These are phyloP conservation scores for Komagataella pseudopastoris DNA, from an alignment of 805 yeast species.

Conservation along the genomic window DNA sequence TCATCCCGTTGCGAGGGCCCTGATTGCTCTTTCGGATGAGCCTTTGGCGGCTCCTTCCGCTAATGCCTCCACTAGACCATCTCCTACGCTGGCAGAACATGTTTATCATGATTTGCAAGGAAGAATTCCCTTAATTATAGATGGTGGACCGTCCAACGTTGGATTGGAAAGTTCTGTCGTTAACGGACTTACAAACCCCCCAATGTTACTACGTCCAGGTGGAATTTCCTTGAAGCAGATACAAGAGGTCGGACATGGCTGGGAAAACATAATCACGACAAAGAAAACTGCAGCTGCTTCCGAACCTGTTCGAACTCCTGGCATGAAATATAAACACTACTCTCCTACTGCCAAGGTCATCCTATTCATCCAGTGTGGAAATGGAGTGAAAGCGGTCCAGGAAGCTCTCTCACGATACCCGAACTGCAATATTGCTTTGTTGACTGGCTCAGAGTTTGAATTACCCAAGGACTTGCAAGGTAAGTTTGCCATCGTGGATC, in stretches of 20 bases:
- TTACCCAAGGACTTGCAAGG: slow-evolving; percentile 6
- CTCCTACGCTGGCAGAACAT: slow-evolving; percentile 83
- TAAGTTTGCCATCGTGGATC: slow-evolving; percentile 15
- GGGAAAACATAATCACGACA: slow-evolving; percentile 55
- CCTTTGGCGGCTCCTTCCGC: slow-evolving; percentile 98
- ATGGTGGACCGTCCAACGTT: slow-evolving; percentile 80
- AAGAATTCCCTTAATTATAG: slow-evolving; percentile 70
- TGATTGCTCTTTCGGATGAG: slow-evolving; percentile 69
- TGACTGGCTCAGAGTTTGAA: slow-evolving; percentile 27
- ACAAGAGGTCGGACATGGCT: slow-evolving; percentile 35
- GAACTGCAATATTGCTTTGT: slow-evolving; percentile 31
- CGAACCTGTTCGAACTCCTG: slow-evolving; percentile 84
- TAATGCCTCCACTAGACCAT: slow-evolving; percentile 89
- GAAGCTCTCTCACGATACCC: slow-evolving; percentile 2
- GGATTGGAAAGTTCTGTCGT: slow-evolving; percentile 94
- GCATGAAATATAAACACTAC: slow-evolving; percentile 95
- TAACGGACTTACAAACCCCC: slow-evolving; percentile 78
- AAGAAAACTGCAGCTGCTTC: slow-evolving; percentile 46
- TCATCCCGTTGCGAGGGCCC: slow-evolving; percentile 81
- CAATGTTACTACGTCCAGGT: slow-evolving; percentile 86
- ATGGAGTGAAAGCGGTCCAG: slow-evolving; percentile 16
- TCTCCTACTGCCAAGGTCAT: slow-evolving; percentile 82
- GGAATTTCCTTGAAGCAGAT: slow-evolving; percentile 80
- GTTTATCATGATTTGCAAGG: slow-evolving; percentile 73
- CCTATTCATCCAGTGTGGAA: slow-evolving; percentile 38